These are phyloP conservation scores for Podila verticillata DNA, from an alignment of 192 early-diverging fungal species.

Conservation along the genomic window DNA sequence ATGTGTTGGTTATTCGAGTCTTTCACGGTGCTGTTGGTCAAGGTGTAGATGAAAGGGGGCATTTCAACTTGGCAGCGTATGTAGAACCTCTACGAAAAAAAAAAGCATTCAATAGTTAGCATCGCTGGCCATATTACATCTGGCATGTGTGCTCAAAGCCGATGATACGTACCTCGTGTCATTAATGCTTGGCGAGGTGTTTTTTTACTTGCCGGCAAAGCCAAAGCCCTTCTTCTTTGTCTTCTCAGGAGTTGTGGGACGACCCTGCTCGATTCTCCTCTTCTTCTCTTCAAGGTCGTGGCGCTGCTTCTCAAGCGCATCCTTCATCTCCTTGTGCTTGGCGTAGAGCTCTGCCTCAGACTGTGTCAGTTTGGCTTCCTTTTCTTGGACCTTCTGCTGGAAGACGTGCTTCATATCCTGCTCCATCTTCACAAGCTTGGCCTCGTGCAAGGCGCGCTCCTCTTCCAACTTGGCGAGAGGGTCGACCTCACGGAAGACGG, in stretches of 20 bases:
- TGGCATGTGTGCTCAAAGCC: too few species aligned
- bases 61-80: too few species aligned
- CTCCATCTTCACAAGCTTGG: conserved; percentile 98
- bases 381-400: conserved; percentile 98
- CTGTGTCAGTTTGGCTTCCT: conserved; percentile 98
- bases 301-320: conserved; percentile 93
- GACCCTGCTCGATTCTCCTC: conserved; percentile 79
- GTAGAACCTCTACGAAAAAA: too few species aligned
- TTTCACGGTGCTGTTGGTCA: too few species aligned
- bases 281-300: conserved; percentile 96
- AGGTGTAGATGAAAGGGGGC: too few species aligned
- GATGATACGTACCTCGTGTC: too few species aligned
- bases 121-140: too few species aligned
- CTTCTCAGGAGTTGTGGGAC: conserved; percentile 80
- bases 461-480: conserved; percentile 87
- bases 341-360: conserved; percentile 97
- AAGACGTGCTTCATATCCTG: conserved; percentile 99
- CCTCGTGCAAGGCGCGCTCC: conserved; percentile 91
- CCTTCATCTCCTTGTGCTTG: conserved; percentile 99
- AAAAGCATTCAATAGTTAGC: too few species aligned
- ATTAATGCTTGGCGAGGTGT: too few species aligned
- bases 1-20: too few species aligned
- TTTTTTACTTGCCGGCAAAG: conserved; percentile 59
- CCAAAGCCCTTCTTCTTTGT: conserved; percentile 79
- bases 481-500: conserved; percentile 84